Base-by-base conservation (phyloP, 2,329 filamentous ascomycete genomes). In the Parafenestella ontariensis region DNA sequence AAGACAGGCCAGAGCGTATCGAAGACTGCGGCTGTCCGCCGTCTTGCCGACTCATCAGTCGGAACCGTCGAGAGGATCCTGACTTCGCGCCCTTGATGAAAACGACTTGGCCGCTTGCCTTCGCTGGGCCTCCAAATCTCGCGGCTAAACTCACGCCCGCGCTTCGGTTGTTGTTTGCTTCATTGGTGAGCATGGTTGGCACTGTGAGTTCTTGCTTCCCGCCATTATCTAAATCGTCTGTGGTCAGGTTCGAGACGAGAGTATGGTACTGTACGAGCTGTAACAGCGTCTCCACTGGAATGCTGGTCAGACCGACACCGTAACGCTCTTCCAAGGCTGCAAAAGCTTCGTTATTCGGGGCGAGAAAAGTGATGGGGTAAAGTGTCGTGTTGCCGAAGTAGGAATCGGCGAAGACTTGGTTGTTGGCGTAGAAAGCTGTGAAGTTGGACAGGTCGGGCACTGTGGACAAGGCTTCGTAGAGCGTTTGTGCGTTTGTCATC, bases 361-460 rank as follows among this genome's bases (percentile, higher is more conserved):
- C 56, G n/a, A 68, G 61, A n/a, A 68, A 57, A 3, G 64, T 68
- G 15, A 64, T 56, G 5, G 62, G 64, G 29, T 61, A 64, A 26
- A 23, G 52, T 9, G 64, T 59, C 10, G 47, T 21, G 31, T 65
- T 64, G 24, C 43, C 33, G 37, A 65, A 60, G 40, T 64, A 48
- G 15, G 50, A 29, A 11, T 49, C 46, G 23, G 62, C 62, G 46
- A 65, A 61, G 2, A 26, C 52, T 44, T 54, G 49, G 43, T 64
- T 68, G 33, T 52, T 46, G 23, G 54, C 40, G 40, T 62, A 65
- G 49, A 64, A 68, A 18, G 59, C 49, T 10, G 62, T 60, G 46
- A 68, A 68, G 49, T 68, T 63, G n/a, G 61, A 66, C 8, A 66
- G 57, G 13, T 48, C 28, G 1, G 64, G 57, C 28, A 61, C 41